Evolutionary conservation across 768 basidiomycete species (phyloP).

Genomic region (Trametes villosa): DNA sequence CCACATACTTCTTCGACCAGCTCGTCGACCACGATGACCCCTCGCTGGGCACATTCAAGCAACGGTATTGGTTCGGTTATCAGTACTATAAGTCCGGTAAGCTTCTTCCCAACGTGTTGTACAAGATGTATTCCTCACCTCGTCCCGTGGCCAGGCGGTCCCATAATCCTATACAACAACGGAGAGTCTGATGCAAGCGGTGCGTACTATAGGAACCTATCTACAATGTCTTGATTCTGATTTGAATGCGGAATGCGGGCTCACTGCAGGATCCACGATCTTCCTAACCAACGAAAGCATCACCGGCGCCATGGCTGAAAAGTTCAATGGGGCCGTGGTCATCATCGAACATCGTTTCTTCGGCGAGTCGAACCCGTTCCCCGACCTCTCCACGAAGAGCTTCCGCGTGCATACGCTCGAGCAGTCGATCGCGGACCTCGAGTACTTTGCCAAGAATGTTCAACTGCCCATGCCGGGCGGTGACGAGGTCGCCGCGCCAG

Average conservation of each 20-base stretch:
- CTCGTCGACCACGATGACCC: slow-evolving; percentile 56
- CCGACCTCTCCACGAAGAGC: slow-evolving; percentile 62
- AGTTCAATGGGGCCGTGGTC: slow-evolving; percentile 62
- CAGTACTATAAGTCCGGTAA: slow-evolving; percentile 57
- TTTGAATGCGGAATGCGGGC: too few relatives aligned
- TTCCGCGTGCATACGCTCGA: slow-evolving; percentile 65
- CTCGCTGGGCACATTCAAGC: slow-evolving; percentile 68
- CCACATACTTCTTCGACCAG: slow-evolving; percentile 56
- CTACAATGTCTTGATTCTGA: not conserved
- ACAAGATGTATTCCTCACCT: not conserved
- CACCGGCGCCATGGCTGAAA: slow-evolving; percentile 65
- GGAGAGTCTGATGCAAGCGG: slow-evolving; percentile 20
- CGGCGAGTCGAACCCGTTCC: slow-evolving; percentile 69
- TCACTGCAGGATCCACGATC: slow-evolving; percentile 32
- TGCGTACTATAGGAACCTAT: not conserved
- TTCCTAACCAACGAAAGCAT: slow-evolving; percentile 68
- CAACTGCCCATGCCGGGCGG: slow-evolving; percentile 69
- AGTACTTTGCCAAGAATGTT: slow-evolving; percentile 68
- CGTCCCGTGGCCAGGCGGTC: slow-evolving; percentile 21
- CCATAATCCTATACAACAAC: slow-evolving; percentile 21
- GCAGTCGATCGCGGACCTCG: slow-evolving; percentile 73
- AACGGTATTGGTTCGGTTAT: slow-evolving; percentile 71
- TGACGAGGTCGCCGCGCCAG: slow-evolving; percentile 53
- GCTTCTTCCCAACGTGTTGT: not conserved
- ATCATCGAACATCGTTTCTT: slow-evolving; percentile 76